Evolutionary conservation across 345 rosid genomes (phyloP).

Genomic region (Populus davidiana): DNA sequence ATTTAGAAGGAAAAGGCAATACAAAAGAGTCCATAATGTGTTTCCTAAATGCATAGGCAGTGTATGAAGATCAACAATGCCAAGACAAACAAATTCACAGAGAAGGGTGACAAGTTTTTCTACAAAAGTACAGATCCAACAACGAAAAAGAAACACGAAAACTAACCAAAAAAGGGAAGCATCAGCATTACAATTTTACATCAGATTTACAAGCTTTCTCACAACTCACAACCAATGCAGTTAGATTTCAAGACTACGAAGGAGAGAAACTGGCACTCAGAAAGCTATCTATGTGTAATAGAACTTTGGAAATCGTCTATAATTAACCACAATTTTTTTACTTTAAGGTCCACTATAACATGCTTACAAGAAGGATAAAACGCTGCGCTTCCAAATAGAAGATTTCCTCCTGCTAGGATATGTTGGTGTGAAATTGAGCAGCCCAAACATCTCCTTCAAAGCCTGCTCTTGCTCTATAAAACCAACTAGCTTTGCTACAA

Average conservation of each 20-base stretch:
- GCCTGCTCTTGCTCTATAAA: conserved; percentile 34
- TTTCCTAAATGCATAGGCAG: too few species aligned
- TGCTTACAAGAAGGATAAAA: conserved; percentile 17
- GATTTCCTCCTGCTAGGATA: conserved; percentile 15
- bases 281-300: not conserved
- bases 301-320: not conserved
- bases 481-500: conserved; percentile 66
- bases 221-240: conserved; percentile 3
- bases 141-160: too few species aligned
- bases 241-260: conserved; percentile 7
- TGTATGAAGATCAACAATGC: too few species aligned
- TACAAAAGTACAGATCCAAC: too few species aligned
- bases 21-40: too few species aligned
- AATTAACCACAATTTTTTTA: not conserved
- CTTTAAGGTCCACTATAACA: not conserved
- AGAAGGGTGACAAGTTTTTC: too few species aligned
- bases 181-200: conserved; percentile 3
- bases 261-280: not conserved
- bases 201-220: conserved; percentile 15
- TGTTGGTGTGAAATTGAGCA: conserved; percentile 38
- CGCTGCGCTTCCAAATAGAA: conserved; percentile 27
- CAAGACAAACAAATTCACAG: too few species aligned
- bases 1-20: too few species aligned
- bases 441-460: conserved; percentile 43
- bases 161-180: not conserved